phyloP scores from a whole-genome alignment of 2,329 filamentous ascomycete genomes.

The Seiridium cupressi region DNA sequence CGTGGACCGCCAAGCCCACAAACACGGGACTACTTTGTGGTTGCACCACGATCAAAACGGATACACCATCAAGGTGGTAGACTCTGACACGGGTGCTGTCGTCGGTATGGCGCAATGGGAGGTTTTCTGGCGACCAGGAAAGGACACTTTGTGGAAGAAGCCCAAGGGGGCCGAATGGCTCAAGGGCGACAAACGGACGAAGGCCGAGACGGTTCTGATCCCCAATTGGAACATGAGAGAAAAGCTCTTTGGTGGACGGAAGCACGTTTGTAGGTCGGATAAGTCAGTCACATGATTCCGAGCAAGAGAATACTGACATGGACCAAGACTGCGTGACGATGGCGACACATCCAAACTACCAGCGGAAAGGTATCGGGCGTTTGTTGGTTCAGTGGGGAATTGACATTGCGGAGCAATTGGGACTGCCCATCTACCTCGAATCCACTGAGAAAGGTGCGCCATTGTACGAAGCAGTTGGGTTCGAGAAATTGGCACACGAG shows the following conservation, averaged over 20 bases:
- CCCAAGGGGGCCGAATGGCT: constrained; percentile 19
- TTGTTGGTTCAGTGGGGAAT: constrained; percentile 22
- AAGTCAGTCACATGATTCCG: not conserved
- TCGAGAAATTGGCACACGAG: constrained; percentile 17
- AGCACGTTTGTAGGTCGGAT: constrained; percentile 20
- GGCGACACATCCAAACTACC: constrained; percentile 21
- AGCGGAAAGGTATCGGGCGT: constrained; percentile 17
- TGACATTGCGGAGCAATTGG: constrained; percentile 18
- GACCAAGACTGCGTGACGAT: constrained; percentile 21
- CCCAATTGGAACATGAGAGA: constrained; percentile 22
- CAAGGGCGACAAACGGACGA: constrained; percentile 17
- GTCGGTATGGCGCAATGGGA: constrained; percentile 25
- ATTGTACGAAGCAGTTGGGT: constrained; percentile 18
- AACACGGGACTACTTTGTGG: constrained; percentile 7
- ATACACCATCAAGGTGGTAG: constrained; percentile 22
- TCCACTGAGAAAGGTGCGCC: constrained; percentile 13
- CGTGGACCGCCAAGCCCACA: constrained; percentile 14
- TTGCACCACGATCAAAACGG: constrained; percentile 12
- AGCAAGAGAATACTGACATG: not conserved
- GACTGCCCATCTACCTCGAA: constrained; percentile 21
- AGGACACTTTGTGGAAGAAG: constrained; percentile 17
- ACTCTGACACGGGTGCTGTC: constrained; percentile 19
- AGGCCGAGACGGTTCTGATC: constrained; percentile 16
- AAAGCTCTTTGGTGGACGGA: constrained; percentile 19
- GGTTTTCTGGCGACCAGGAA: constrained; percentile 19